Conservation (phyloP, 305 asterid genomes). For the Fraxinus xanthoxyloides region DNA sequence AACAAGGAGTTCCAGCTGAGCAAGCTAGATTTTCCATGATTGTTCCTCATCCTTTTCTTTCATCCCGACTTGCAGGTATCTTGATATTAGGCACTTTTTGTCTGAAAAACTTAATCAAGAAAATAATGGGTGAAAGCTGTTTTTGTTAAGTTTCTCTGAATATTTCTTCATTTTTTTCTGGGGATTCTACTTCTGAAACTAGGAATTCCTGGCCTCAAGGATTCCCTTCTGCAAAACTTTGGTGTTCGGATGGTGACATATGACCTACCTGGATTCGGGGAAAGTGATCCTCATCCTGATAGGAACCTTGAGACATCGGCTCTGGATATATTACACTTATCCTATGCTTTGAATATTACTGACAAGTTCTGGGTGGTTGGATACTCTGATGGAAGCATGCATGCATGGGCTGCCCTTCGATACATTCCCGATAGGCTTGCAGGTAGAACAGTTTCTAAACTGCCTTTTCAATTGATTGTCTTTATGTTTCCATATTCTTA, state of each 20-base stretch:
- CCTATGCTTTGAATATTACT: slow-evolving; percentile 69
- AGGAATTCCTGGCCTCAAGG: slow-evolving; percentile 84
- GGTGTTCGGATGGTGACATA: slow-evolving; percentile 77
- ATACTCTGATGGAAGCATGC: slow-evolving; percentile 72
- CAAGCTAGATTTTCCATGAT: slow-evolving; percentile 77
- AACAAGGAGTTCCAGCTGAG: slow-evolving; percentile 76
- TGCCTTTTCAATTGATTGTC: not conserved
- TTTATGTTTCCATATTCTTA: not conserved
- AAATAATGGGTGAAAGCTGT: not conserved
- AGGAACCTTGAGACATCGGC: slow-evolving; percentile 90
- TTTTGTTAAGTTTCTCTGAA: slow-evolving; percentile 12
- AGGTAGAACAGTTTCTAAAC: slow-evolving; percentile 38
- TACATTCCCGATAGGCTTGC: slow-evolving; percentile 90
- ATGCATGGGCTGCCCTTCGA: slow-evolving; percentile 91
- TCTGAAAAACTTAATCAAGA: not conserved
- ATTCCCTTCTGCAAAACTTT: slow-evolving; percentile 59
- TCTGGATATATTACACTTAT: slow-evolving; percentile 74
- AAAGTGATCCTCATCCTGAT: slow-evolving; percentile 83
- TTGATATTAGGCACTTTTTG: slow-evolving; percentile 2
- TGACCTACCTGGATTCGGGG: slow-evolving; percentile 93
- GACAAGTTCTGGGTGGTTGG: slow-evolving; percentile 92
- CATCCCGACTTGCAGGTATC: slow-evolving; percentile 87
- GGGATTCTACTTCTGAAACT: slow-evolving; percentile 23
- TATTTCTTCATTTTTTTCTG: not conserved
- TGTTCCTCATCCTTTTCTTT: slow-evolving; percentile 76